Evolutionary conservation across 345 rosid species (phyloP).

Genomic region (Dimocarpus longan): DNA sequence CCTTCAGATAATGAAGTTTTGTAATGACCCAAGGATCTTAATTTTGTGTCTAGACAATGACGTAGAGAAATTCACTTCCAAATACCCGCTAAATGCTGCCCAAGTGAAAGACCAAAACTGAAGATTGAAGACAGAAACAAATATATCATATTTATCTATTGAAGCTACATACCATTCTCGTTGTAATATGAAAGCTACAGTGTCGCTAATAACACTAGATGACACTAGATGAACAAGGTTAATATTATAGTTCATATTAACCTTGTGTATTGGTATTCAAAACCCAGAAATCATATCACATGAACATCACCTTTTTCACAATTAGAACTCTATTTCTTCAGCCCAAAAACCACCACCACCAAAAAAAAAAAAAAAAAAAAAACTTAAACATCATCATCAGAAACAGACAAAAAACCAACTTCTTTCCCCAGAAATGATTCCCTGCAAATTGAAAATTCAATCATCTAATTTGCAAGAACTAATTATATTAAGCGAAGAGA

Average conservation of each 20-base stretch:
- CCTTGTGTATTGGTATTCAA: background rate
- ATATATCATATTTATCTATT: no score
- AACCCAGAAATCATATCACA: slow-evolving; percentile 11
- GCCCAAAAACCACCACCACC: background rate
- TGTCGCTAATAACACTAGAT: background rate
- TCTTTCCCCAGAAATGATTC: background rate
- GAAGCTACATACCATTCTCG: no score
- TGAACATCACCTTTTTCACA: background rate
- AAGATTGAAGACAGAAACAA: background rate
- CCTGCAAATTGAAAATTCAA: background rate
- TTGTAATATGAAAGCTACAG: background rate
- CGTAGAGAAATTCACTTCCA: background rate
- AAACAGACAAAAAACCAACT: background rate
- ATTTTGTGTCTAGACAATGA: background rate
- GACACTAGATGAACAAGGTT: background rate
- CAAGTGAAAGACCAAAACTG: background rate
- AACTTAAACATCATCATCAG: background rate
- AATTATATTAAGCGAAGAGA: background rate
- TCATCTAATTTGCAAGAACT: background rate
- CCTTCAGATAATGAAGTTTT: background rate
- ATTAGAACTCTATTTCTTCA: background rate
- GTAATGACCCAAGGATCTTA: background rate
- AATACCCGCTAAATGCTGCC: background rate
- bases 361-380: background rate
- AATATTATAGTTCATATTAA: no score